Conservation (phyloP, 164 flowering plant species). For the Liquidambar formosana region DNA sequence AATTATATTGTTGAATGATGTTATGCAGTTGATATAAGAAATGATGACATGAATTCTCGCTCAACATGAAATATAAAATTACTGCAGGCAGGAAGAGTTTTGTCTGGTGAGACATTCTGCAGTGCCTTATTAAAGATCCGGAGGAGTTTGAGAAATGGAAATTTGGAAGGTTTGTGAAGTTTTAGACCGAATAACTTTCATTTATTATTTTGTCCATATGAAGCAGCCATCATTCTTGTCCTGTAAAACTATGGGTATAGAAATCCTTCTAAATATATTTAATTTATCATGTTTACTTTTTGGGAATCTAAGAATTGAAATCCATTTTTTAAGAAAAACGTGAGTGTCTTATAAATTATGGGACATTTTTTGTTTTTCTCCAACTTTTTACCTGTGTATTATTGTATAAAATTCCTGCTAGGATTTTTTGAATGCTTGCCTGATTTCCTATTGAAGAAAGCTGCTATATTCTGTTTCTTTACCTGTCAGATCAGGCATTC, state of each 20-base stretch:
- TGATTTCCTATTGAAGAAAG: not conserved
- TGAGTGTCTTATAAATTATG: not conserved
- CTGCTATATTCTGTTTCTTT: conserved; percentile 14
- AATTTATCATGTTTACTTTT: not conserved
- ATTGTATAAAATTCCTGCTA: not conserved
- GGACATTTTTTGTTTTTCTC: no score
- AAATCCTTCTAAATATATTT: not conserved
- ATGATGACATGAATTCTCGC: not conserved
- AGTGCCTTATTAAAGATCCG: conserved; percentile 54
- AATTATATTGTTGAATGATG: not conserved
- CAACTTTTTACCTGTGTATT: not conserved
- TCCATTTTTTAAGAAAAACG: not conserved
- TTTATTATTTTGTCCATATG: not conserved
- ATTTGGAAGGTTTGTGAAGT: conserved; percentile 54
- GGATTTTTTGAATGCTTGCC: not conserved
- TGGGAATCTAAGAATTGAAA: not conserved
- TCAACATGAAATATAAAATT: conserved; percentile 9
- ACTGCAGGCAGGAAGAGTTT: conserved; percentile 53
- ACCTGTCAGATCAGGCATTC: conserved; percentile 48
- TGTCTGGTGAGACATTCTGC: conserved; percentile 54
- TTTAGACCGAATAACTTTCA: not conserved
- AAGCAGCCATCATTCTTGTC: conserved; percentile 4
- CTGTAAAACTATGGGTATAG: not conserved
- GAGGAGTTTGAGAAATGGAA: conserved; percentile 44
- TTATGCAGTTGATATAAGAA: not conserved